Base-by-base conservation (phyloP, 257 asterid genomes). In the Ehretia macrophylla region DNA sequence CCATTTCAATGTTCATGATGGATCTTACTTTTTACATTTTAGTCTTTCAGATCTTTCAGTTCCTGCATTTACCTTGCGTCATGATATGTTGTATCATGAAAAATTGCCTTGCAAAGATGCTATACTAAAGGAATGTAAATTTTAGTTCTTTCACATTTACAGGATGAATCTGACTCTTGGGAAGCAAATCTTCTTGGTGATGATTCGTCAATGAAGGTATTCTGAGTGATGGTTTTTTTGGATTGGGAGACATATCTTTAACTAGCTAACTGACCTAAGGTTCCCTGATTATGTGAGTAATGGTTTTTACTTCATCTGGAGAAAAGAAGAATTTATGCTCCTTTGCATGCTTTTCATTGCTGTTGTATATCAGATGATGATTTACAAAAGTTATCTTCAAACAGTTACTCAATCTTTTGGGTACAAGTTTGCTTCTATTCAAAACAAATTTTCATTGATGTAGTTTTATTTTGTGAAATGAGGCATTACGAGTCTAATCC, bases 111-210 rank as follows among this genome's bases (percentile, higher is more conserved):
- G 11, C 8, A 42, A 42, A 42, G 47, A 27, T 6, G 35, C 8
- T 42, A 4, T 14, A 42, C 47, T 3, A 42, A 14, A 42, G 47
- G 3, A 27, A 42, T 42, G 2, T 42, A 37, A 56, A 56, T 50
- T 63, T 55, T 55, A 57, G 46, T 14, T 42, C 22, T 20, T 64
- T 47, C 38, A 20, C 9, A 17, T 64, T 63, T 81, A 84, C 88
- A 92, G 98, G 97, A 84, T 71, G 97, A 92, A 46, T 68, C 79
- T 70, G 97, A 92, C 67, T 68, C 93, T 14, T 85, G 95, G 93
- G 98, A 92, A 72, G 78, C 66, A 57, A 71, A 73, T 76, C 70
- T 79, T 47, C 56, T 62, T 56, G 86, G 75, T 20, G 62, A 74
- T 65, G 85, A 63, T 74, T 71, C 65, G 42, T 54, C 74, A 13